Percentiles rank a stretch among this genome's conserved stretches.
Conservation (phyloP, 345 rosid species). For the Raphanus raphanistrum region DNA sequence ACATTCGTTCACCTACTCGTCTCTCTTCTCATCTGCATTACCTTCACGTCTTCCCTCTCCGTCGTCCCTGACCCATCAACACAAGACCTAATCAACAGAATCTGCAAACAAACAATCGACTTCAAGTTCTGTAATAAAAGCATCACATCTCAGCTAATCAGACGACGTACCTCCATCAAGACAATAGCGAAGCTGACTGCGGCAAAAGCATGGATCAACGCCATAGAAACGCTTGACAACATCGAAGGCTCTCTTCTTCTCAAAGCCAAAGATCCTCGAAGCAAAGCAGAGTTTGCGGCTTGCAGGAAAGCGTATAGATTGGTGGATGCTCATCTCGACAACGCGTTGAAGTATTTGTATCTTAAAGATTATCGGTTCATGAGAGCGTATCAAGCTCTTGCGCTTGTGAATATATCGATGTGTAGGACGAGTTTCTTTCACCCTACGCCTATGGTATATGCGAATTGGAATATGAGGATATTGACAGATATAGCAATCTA, state of each 20-base stretch:
- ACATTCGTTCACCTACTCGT: conserved; percentile 26
- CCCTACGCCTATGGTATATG: conserved; percentile 40
- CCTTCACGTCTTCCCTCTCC: conserved; percentile 25
- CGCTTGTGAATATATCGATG: conserved; percentile 35
- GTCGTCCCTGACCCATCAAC: conserved; percentile 34
- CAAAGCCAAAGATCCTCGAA: conserved; percentile 21
- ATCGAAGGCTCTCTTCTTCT: conserved; percentile 35
- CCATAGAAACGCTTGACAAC: conserved; percentile 36
- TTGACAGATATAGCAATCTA: conserved; percentile 41
- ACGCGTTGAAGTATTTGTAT: conserved; percentile 38
- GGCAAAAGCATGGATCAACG: conserved; percentile 40
- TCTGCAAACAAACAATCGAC: conserved; percentile 36
- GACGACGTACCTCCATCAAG: conserved; percentile 28
- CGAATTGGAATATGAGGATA: conserved; percentile 40
- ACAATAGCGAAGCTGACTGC: conserved; percentile 37
- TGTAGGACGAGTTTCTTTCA: conserved; percentile 38
- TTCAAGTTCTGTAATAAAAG: conserved; percentile 35
- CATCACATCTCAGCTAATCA: conserved; percentile 30
- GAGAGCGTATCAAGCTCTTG: conserved; percentile 43
- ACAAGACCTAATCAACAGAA: conserved; percentile 39
- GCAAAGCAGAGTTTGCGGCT: conserved; percentile 26
- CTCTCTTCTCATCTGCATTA: conserved; percentile 30
- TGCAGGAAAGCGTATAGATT: conserved; percentile 37
- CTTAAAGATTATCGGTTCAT: conserved; percentile 33
- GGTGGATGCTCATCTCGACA: conserved; percentile 37